These are phyloP conservation scores for Pascua guehoae DNA, from an alignment of 1,284 basidiomycete genomes.

Conservation along the genomic window DNA sequence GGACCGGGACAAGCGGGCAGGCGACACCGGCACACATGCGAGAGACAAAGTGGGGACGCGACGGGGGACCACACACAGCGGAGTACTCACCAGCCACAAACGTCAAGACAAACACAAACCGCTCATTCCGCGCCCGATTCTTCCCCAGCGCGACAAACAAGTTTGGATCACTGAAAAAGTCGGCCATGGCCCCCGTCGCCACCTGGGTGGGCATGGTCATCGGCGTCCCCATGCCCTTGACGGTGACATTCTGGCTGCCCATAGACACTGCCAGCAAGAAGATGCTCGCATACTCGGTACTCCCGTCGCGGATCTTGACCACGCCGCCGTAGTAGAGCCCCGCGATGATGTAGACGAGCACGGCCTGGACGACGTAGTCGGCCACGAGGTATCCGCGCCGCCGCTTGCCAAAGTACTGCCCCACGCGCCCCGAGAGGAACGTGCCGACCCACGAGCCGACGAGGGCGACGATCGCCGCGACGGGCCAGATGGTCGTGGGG, in stretches of 20 bases:
- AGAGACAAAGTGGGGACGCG: too few relatives aligned
- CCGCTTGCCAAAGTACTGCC: slow-evolving; percentile 1
- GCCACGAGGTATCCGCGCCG: not conserved
- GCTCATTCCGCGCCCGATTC: slow-evolving; percentile 2
- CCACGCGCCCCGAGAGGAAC: slow-evolving; percentile 1
- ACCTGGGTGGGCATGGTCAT: slow-evolving; percentile 10
- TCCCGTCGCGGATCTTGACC: slow-evolving; percentile 2
- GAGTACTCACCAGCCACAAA: not conserved
- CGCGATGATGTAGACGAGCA: slow-evolving; percentile 1
- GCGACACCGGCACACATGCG: too few relatives aligned
- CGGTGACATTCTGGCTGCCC: slow-evolving; percentile 8
- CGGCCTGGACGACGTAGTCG: not conserved
- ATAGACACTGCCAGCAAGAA: slow-evolving; percentile 2
- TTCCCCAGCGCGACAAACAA: slow-evolving; percentile 1
- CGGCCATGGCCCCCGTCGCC: slow-evolving; percentile 13
- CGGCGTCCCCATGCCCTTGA: slow-evolving; percentile 6
- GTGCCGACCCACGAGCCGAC: slow-evolving; percentile 6
- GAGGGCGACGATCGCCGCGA: slow-evolving; percentile 3
- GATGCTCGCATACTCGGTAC: slow-evolving; percentile 2
- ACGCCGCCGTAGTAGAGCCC: slow-evolving; percentile 4
- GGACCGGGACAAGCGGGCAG: too few relatives aligned
- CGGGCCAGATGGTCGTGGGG: slow-evolving; percentile 1
- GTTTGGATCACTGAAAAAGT: slow-evolving; percentile 7
- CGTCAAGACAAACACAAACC: slow-evolving; percentile 1
- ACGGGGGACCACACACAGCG: too few relatives aligned